Evolutionary conservation across 176 grass and related monocot genomes (phyloP).

Genomic region (Carex myosuroides): DNA sequence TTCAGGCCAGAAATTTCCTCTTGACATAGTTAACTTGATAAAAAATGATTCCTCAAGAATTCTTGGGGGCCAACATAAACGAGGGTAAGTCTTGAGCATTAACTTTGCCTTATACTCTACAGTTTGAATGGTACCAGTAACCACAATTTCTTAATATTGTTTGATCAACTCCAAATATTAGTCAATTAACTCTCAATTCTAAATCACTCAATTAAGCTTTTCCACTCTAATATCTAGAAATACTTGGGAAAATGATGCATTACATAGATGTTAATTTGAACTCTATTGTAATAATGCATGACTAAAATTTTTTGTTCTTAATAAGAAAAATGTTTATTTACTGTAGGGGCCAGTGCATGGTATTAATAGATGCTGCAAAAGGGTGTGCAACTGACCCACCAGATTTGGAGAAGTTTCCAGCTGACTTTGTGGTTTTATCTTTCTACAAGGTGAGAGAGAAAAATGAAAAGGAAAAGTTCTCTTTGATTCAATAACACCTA

Average conservation of each 20-base stretch:
- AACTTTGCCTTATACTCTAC: neutral
- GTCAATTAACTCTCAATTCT: neutral
- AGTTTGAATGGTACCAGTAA: neutral
- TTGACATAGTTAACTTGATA: constrained; percentile 57
- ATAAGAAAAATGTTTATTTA: neutral
- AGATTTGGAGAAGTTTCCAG: constrained; percentile 54
- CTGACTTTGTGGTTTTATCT: constrained; percentile 94
- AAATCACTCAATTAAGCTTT: neutral
- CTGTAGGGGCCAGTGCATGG: constrained; percentile 60
- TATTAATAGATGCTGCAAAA: constrained; percentile 98
- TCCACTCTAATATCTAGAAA: neutral
- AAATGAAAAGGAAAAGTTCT: neutral
- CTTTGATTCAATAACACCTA: neutral
- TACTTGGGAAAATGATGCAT: neutral
- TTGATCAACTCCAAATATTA: neutral
- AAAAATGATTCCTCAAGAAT: constrained; percentile 50
- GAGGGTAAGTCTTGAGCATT: constrained; percentile 40
- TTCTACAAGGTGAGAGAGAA: constrained; percentile 81
- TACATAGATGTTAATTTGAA: neutral
- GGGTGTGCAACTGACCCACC: constrained; percentile 86
- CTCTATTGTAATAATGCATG: neutral
- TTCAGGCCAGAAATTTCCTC: constrained; percentile 74
- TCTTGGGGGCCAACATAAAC: constrained; percentile 24
- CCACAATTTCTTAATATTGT: neutral
- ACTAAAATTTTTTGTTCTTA: neutral